Conservation (phyloP, 2,329 filamentous ascomycete genomes). For the Cladosporium sp. region DNA sequence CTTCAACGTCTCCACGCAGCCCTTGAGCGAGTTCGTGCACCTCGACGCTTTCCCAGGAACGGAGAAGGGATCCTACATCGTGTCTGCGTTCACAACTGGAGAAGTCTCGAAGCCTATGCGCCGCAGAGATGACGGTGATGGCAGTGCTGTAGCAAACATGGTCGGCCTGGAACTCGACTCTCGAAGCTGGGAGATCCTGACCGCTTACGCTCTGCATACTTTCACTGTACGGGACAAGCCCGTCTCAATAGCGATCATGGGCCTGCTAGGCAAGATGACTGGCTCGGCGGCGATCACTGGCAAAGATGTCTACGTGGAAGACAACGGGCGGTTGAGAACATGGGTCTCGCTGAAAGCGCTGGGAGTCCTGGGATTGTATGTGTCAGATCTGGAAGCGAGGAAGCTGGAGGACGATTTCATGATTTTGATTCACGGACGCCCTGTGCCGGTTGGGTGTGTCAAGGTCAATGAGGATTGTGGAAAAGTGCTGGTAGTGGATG, state of each 20-base stretch:
- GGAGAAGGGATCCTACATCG: constrained; percentile 59
- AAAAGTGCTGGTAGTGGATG: constrained; percentile 70
- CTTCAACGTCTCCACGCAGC: constrained; percentile 70
- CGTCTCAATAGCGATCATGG: constrained; percentile 64
- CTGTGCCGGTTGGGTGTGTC: constrained; percentile 66
- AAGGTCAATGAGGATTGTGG: constrained; percentile 33
- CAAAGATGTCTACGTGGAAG: constrained; percentile 55
- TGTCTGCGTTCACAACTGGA: constrained; percentile 68
- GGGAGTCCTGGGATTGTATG: constrained; percentile 72
- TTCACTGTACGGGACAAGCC: constrained; percentile 45
- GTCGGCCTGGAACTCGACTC: constrained; percentile 60
- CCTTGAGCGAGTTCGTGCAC: constrained; percentile 64
- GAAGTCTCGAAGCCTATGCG: constrained; percentile 53
- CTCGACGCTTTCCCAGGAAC: constrained; percentile 71
- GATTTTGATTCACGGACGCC: constrained; percentile 64
- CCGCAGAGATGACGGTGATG: constrained; percentile 17
- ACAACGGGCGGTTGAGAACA: constrained; percentile 60
- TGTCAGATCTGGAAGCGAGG: constrained; percentile 62
- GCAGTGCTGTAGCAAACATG: constrained; percentile 39
- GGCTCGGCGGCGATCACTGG: constrained; percentile 72
- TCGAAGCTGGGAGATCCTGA: constrained; percentile 75
- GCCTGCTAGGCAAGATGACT: constrained; percentile 83
- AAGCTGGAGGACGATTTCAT: constrained; percentile 27
- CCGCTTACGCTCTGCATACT: constrained; percentile 62
- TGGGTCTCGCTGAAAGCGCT: constrained; percentile 73